phyloP scores from a whole-genome alignment of 1,139 yeast genomes.

The Komagataea norvegica region DNA sequence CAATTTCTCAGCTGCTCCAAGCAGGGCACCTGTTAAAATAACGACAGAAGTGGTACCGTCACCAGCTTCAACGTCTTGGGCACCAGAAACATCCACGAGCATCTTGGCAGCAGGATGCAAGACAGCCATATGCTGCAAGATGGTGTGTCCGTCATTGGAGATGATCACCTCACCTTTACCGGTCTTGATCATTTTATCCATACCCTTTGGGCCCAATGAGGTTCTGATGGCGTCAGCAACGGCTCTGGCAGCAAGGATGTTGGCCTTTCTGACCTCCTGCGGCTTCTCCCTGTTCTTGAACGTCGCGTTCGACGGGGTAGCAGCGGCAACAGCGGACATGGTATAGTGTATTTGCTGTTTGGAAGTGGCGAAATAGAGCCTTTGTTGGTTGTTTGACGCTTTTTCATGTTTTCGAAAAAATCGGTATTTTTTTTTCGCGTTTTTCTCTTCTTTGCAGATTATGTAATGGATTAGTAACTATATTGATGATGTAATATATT shows the following conservation, averaged over 20 bases:
- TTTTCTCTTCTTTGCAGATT: too few species aligned
- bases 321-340: slow-evolving; percentile 28
- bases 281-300: slow-evolving; percentile 96
- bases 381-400: too few species aligned
- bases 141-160: slow-evolving; percentile 97
- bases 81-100: slow-evolving; percentile 96
- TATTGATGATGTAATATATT: too few species aligned
- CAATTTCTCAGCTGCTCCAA: slow-evolving; percentile 91
- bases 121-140: slow-evolving; percentile 94
- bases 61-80: slow-evolving; percentile 98
- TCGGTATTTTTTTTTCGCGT: too few species aligned
- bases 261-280: slow-evolving; percentile 90
- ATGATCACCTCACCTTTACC: slow-evolving; percentile 89
- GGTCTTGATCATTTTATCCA: slow-evolving; percentile 98
- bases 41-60: slow-evolving; percentile 99
- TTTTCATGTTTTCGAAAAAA: too few species aligned
- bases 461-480: too few species aligned
- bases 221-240: slow-evolving; percentile 98
- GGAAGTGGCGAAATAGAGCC: slow-evolving; percentile 1
- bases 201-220: slow-evolving; percentile 96
- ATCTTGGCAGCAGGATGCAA: slow-evolving; percentile 97
- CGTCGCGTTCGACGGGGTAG: slow-evolving; percentile 71
- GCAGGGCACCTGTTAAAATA: slow-evolving; percentile 85
- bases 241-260: slow-evolving; percentile 93
- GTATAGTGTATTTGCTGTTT: too few species aligned